Percentiles rank a stretch among this genome's conserved stretches.
Conservation (phyloP, 495 filamentous ascomycete genomes). For the Hapsidospora chrysogenum region DNA sequence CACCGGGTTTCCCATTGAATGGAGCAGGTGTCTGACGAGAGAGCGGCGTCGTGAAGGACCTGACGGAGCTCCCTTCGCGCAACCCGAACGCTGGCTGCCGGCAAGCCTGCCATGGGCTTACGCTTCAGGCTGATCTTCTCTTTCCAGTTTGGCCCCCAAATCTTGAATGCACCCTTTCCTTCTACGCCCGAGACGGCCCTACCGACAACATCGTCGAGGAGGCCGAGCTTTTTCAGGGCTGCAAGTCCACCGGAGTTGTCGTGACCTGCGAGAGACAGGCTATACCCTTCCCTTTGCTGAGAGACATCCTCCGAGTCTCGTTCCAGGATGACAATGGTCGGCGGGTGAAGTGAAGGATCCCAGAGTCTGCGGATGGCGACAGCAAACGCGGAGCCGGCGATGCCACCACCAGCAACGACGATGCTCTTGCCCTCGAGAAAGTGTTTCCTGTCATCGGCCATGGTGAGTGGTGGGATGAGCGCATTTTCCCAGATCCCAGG, state of each 20-base stretch:
- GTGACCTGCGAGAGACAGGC: constrained; percentile 16
- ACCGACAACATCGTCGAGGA: constrained; percentile 8
- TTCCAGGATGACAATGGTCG: constrained; percentile 15
- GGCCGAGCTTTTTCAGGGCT: constrained; percentile 9
- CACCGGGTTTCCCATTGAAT: constrained; percentile 11
- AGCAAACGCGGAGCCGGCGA: constrained; percentile 17
- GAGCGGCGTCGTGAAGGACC: constrained; percentile 7
- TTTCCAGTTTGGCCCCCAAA: constrained; percentile 11
- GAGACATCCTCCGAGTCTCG: constrained; percentile 9
- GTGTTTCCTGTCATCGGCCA: constrained; percentile 1
- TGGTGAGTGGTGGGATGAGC: too few relatives aligned
- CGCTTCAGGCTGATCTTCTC: constrained; percentile 8
- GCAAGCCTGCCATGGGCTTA: constrained; percentile 5
- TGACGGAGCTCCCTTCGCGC: constrained; percentile 8
- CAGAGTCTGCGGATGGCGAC: constrained; percentile 15
- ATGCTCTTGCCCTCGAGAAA: constrained; percentile 19
- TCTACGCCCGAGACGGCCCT: constrained; percentile 5
- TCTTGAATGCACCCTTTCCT: constrained; percentile 8
- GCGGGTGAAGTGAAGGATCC: constrained; percentile 7
- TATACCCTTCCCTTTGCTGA: constrained; percentile 14
- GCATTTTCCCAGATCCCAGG: too few relatives aligned
- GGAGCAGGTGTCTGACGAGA: constrained; percentile 5
- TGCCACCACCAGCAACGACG: constrained; percentile 18
- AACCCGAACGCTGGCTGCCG: constrained; percentile 9
- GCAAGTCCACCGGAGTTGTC: constrained; percentile 8